Conservation (phyloP, 2,329 filamentous ascomycete genomes). For the Didymella sp. region DNA sequence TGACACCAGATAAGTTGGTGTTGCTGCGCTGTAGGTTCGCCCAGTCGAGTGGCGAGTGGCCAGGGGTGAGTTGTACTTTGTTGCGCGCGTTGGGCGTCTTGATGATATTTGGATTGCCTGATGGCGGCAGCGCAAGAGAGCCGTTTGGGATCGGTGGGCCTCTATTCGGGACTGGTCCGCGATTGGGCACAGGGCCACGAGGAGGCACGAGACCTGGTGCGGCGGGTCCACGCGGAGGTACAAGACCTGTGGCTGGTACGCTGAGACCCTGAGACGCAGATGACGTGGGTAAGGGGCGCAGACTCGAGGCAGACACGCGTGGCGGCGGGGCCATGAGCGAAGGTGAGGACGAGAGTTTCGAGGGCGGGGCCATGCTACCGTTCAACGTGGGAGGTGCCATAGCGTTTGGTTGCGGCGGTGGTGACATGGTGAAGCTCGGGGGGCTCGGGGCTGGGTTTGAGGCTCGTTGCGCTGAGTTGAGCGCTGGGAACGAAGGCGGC, state of each 20-base stretch:
- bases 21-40: slow-evolving; percentile 81
- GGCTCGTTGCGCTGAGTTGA: slow-evolving; percentile 56
- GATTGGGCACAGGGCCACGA: slow-evolving; percentile 58
- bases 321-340: slow-evolving; percentile 48
- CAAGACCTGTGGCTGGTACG: background rate
- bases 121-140: slow-evolving; percentile 45
- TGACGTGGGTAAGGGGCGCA: slow-evolving; percentile 42
- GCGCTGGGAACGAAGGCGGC: slow-evolving; percentile 54
- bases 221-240: slow-evolving; percentile 27
- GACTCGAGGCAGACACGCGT: slow-evolving; percentile 46
- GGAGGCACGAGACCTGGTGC: slow-evolving; percentile 41
- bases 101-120: slow-evolving; percentile 37
- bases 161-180: slow-evolving; percentile 52
- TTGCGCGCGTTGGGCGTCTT: slow-evolving; percentile 55
- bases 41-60: slow-evolving; percentile 96
- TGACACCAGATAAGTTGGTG: slow-evolving; percentile 56
- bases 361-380: slow-evolving; percentile 48
- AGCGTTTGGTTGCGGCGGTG: slow-evolving; percentile 23
- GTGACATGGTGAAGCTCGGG: slow-evolving; percentile 25
- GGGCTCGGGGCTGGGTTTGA: slow-evolving; percentile 31
- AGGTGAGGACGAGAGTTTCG: slow-evolving; percentile 31
- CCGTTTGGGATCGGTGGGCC: slow-evolving; percentile 53
- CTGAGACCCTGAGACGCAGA: slow-evolving; percentile 41
- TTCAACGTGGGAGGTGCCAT: slow-evolving; percentile 29
- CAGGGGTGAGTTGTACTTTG: slow-evolving; percentile 84